Evolutionary conservation across 805 yeast genomes (phyloP).

Genomic region (Jamesozyma rosinii): DNA sequence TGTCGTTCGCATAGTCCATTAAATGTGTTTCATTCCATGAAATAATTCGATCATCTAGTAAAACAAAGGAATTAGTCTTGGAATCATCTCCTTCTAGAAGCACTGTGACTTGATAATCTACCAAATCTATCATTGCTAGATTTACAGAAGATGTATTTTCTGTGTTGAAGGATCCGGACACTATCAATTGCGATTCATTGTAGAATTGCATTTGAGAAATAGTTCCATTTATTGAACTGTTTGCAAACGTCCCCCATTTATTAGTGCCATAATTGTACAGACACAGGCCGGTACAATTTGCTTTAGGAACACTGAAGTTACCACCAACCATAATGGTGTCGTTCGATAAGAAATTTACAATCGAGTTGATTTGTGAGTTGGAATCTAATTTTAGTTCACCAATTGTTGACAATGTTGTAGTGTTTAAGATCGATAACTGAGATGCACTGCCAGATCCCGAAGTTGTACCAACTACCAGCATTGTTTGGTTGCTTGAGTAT

Average conservation of each 20-base stretch:
- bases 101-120: conserved; percentile 6
- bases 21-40: conserved; percentile 18
- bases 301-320: conserved; percentile 49
- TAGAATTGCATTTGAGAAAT: conserved; percentile 46
- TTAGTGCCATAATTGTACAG: conserved; percentile 46
- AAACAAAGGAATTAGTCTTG: conserved; percentile 13
- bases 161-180: conserved; percentile 48
- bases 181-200: conserved; percentile 31
- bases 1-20: conserved; percentile 3
- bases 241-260: conserved; percentile 41
- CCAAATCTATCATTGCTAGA: conserved; percentile 34
- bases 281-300: conserved; percentile 56
- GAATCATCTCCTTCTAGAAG: conserved; percentile 8
- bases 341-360: conserved; percentile 35
- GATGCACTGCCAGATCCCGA: conserved; percentile 1
- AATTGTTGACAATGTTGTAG: conserved; percentile 41
- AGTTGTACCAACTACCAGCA: conserved; percentile 18
- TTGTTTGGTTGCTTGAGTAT: conserved; percentile 19
- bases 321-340: conserved; percentile 57
- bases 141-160: conserved; percentile 32
- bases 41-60: conserved; percentile 7
- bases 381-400: conserved; percentile 31
- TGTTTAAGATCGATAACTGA: conserved; percentile 21
- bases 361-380: conserved; percentile 34
- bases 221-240: conserved; percentile 39